Evolutionary conservation across 1,284 basidiomycete species (phyloP).

Genomic region (Boletus semigastroideus): DNA sequence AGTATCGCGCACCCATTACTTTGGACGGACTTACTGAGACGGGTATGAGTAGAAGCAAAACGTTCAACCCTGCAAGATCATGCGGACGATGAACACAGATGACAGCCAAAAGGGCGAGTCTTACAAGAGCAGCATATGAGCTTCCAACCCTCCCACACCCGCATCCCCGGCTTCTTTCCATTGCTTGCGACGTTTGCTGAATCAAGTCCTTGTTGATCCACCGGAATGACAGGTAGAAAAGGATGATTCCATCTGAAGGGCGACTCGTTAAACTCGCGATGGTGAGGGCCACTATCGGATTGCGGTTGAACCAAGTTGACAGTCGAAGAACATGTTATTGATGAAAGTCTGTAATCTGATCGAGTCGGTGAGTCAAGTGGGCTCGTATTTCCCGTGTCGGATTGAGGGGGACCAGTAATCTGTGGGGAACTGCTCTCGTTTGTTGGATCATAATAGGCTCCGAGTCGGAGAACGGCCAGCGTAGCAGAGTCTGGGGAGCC

Average conservation of each 20-base stretch:
- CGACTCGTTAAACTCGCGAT: slow-evolving; percentile 29
- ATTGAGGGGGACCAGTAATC: neutral
- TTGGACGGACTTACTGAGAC: slow-evolving; percentile 48
- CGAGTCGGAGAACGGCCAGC: slow-evolving; percentile 31
- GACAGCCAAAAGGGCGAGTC: slow-evolving; percentile 18
- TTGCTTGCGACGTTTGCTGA: neutral
- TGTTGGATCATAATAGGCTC: slow-evolving; percentile 22
- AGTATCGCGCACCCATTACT: neutral
- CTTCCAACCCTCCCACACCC: slow-evolving; percentile 50
- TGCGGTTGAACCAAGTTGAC: slow-evolving; percentile 23
- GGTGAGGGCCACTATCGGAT: slow-evolving; percentile 7
- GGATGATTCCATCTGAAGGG: slow-evolving; percentile 35
- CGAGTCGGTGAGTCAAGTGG: slow-evolving; percentile 17
- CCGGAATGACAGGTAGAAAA: slow-evolving; percentile 22
- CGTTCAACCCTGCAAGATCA: slow-evolving; percentile 55
- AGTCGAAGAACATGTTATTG: slow-evolving; percentile 26
- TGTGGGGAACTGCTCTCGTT: neutral
- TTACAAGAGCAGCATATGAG: slow-evolving; percentile 57
- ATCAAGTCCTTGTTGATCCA: slow-evolving; percentile 2
- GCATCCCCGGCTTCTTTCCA: slow-evolving; percentile 9
- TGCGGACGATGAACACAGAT: neutral
- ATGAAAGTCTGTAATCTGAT: slow-evolving; percentile 27
- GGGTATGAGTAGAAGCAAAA: slow-evolving; percentile 59
- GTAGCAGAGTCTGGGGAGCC: slow-evolving; percentile 31
- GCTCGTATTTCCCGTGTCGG: slow-evolving; percentile 8